Base-by-base conservation (phyloP, 1,139 yeast species). In the Geotrichum klebahnii region DNA sequence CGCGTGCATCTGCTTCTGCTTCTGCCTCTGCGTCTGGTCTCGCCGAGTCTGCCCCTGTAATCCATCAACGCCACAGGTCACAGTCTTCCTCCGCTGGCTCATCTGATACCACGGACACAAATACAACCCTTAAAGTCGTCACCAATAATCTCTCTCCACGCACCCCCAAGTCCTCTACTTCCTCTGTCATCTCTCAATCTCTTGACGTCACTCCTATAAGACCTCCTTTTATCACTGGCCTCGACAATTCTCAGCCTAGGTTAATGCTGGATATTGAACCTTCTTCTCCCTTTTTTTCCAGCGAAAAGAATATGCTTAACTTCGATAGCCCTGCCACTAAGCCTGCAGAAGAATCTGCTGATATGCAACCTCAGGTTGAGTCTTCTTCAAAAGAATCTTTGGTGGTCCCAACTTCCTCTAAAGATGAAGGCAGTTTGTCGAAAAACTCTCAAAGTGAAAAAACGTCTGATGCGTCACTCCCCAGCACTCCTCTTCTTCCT, bases 191-290 rank as follows among this genome's bases (percentile, higher is more conserved):
- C 26, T 8, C 44, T 8, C 2, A 10, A 5, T 26, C 33, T 4
- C 22, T 37, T 6, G 17, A 32, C 16, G 12, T 31, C n/a, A 23
- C 32, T 16, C 32, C 48, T 32, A 19, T 19, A 17, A 22, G 24
- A 9, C 20, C 32, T 28, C 33, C 33, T 28, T 19, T 14, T 12
- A 10, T 37, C 12, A 20, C 23, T 12, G 23, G 3, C 17, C 10
- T 20, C 6, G 26, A 23, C n/a, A 19, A n/a, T n/a, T n/a, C 8
- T 12, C 41, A 44, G 10, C 48, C 41, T 6, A 40, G 23, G 5
- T 17, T 44, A n/a, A n/a, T 39, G 28, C 49, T 46, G 22, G 49
- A 46, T 33, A n/a, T 46, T 12, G 49, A 46, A 32, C 49, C 50
- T 3, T 28, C 46, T 3, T 46, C 50, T 20, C 50, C 50, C 9